Evolutionary conservation across 2,329 filamentous ascomycete species (phyloP).

Genomic region (Aspergillus sp.): DNA sequence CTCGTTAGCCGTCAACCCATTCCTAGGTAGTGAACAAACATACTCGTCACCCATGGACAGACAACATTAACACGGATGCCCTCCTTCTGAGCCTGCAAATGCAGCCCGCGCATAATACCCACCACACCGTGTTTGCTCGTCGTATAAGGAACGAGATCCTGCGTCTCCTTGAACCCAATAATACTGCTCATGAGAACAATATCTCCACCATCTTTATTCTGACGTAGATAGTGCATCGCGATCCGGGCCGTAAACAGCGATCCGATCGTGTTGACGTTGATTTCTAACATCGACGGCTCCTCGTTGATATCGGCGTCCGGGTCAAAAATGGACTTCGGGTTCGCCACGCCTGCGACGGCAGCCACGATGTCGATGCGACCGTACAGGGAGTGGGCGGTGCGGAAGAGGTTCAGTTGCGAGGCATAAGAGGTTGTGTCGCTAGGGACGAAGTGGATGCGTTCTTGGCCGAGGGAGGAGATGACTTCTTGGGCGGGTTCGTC

Average conservation of each 20-base stretch:
- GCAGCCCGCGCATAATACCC: conserved; percentile 6
- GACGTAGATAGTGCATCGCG: background rate
- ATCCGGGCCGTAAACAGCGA: conserved; percentile 5
- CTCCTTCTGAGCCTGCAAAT: background rate
- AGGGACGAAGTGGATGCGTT: conserved; percentile 3
- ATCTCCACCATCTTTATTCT: background rate
- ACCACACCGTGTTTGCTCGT: conserved; percentile 6
- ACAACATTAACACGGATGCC: conserved; percentile 7
- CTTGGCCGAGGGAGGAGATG: background rate
- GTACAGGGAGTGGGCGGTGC: background rate
- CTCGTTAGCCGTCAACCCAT: background rate
- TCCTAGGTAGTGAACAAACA: background rate
- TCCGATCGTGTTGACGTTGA: conserved; percentile 6
- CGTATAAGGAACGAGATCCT: conserved; percentile 1
- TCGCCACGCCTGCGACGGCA: background rate
- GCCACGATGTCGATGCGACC: conserved; percentile 1
- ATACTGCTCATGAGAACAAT: conserved; percentile 7
- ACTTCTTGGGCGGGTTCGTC: background rate
- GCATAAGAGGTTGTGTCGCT: conserved; percentile 3
- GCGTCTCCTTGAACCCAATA: conserved; percentile 4
- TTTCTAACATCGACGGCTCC: conserved; percentile 5
- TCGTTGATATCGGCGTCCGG: background rate
- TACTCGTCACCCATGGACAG: conserved; percentile 6
- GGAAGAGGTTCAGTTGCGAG: background rate
- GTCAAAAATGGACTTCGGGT: background rate